These are phyloP conservation scores for Cardiosporidium cionae DNA, from an alignment of 169 alveolate genomes.

Conservation along the genomic window DNA sequence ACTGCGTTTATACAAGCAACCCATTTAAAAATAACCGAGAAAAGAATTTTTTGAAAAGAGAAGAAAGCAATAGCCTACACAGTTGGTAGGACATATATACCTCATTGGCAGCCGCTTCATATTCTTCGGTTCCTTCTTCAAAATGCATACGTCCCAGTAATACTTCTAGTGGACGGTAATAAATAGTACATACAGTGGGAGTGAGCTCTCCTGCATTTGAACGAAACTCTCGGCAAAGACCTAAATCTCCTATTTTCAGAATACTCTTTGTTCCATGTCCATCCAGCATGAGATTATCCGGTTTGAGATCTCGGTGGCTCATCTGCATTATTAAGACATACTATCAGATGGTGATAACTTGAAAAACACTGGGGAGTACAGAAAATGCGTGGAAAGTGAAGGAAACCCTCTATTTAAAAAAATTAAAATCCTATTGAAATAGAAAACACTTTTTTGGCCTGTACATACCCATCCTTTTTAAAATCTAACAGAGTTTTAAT, in stretches of 20 bases:
- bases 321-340: slow-evolving; percentile 36
- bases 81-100: background rate
- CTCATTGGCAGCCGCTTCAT: slow-evolving; percentile 8
- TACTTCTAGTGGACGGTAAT: slow-evolving; percentile 74
- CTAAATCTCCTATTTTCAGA: slow-evolving; percentile 80
- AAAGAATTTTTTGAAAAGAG: no score
- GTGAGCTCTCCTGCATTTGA: slow-evolving; percentile 65
- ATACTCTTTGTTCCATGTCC: slow-evolving; percentile 42
- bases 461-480: background rate
- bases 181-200: slow-evolving; percentile 77
- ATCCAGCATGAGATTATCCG: slow-evolving; percentile 74
- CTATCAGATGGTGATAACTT: no score
- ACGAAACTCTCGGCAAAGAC: slow-evolving; percentile 72
- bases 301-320: slow-evolving; percentile 79
- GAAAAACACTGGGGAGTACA: no score
- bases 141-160: slow-evolving; percentile 46
- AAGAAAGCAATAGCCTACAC: no score
- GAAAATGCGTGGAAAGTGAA: background rate
- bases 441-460: background rate
- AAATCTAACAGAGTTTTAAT: background rate
- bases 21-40: no score
- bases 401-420: background rate
- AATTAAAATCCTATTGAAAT: background rate
- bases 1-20: no score
- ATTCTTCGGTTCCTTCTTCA: slow-evolving; percentile 1